Conservation (phyloP, 129 eudicot genomes). For the Solidago caesia region DNA sequence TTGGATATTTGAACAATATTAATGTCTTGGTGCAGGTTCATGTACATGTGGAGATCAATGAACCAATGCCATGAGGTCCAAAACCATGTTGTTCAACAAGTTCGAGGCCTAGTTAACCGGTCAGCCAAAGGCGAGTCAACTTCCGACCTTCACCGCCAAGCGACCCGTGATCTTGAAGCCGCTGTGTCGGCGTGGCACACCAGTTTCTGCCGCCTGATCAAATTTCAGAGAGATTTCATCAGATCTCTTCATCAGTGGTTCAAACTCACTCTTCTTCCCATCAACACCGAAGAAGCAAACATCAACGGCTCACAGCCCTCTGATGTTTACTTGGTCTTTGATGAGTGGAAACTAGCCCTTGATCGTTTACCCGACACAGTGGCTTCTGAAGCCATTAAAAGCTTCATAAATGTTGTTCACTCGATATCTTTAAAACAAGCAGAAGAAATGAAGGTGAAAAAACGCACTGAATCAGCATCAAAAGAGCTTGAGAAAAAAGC, state of each 20-base stretch:
- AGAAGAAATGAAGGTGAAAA: slow-evolving; percentile 80
- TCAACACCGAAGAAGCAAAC: slow-evolving; percentile 37
- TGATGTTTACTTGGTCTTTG: slow-evolving; percentile 58
- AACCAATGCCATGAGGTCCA: slow-evolving; percentile 87
- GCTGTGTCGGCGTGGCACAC: slow-evolving; percentile 94
- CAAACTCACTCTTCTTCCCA: slow-evolving; percentile 70
- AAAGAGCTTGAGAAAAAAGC: slow-evolving; percentile 94
- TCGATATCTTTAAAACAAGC: slow-evolving; percentile 65
- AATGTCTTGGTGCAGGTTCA: slow-evolving; percentile 53
- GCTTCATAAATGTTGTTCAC: slow-evolving; percentile 87
- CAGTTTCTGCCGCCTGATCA: slow-evolving; percentile 81
- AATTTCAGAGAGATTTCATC: slow-evolving; percentile 81
- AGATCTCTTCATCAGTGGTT: slow-evolving; percentile 88
- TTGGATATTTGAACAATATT: not conserved
- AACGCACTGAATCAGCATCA: slow-evolving; percentile 63
- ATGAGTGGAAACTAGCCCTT: slow-evolving; percentile 92
- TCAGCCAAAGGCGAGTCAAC: slow-evolving; percentile 63
- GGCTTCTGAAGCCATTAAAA: slow-evolving; percentile 92
- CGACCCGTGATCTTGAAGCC: slow-evolving; percentile 86
- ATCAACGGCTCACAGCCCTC: slow-evolving; percentile 43
- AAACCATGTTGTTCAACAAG: slow-evolving; percentile 89
- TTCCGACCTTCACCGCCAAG: slow-evolving; percentile 88
- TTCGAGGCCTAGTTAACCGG: slow-evolving; percentile 72
- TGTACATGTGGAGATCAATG: slow-evolving; percentile 99
- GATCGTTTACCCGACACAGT: slow-evolving; percentile 90